Conservation (phyloP, 257 asterid species). For the Plantago elongata region DNA sequence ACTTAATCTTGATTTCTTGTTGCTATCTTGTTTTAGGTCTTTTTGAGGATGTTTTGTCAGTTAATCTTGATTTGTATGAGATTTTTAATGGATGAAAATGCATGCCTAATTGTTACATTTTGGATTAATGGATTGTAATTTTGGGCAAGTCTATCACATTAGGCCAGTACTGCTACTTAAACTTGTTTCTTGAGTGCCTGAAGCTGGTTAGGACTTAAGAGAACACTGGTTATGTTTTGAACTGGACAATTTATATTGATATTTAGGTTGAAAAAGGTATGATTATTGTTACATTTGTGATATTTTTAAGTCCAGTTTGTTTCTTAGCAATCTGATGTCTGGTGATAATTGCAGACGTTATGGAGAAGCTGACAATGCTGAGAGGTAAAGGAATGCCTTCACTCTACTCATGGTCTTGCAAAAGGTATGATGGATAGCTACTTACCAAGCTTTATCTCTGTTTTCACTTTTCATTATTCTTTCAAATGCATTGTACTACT, state of each 20-base stretch:
- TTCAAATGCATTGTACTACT: too few species aligned
- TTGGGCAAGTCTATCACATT: neutral
- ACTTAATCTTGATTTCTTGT: neutral
- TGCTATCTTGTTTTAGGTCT: neutral
- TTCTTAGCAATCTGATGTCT: too few species aligned
- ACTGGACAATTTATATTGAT: neutral
- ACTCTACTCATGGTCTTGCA: slow-evolving; percentile 95
- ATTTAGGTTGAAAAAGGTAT: neutral
- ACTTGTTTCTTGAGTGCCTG: neutral
- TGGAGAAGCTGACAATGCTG: slow-evolving; percentile 58
- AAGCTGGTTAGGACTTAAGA: too few species aligned
- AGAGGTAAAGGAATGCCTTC: slow-evolving; percentile 89
- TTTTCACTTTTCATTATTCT: too few species aligned
- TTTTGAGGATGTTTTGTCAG: neutral
- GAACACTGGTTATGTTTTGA: neutral
- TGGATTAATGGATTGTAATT: neutral
- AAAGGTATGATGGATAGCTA: slow-evolving; percentile 37
- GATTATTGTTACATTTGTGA: too few species aligned
- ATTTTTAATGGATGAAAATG: neutral
- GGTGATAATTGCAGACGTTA: slow-evolving; percentile 41
- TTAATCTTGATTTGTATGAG: neutral
- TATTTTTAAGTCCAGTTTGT: too few species aligned
- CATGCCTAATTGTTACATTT: neutral
- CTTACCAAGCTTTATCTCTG: too few species aligned
- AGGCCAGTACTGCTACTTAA: too few species aligned